phyloP scores from a whole-genome alignment of 2,329 filamentous ascomycete species.

The Trichophaea hybrida region DNA sequence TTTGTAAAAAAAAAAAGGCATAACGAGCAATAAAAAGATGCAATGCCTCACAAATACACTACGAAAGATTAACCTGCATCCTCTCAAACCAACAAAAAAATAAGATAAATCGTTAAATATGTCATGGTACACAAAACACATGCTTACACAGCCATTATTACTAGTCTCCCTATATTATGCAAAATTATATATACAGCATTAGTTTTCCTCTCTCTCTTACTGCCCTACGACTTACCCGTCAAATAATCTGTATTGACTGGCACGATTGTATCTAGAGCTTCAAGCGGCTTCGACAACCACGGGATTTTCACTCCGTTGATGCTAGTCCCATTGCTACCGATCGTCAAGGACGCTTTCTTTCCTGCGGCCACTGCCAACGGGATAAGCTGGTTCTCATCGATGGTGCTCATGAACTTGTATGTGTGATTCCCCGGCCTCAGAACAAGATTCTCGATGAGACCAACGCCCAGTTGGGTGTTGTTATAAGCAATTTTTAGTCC shows the following conservation, averaged over 20 bases:
- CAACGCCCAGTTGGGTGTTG: conserved; percentile 39
- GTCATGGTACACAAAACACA: too few relatives aligned
- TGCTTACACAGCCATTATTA: not conserved
- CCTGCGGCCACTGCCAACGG: not conserved
- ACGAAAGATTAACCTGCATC: too few relatives aligned
- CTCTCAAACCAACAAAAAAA: too few relatives aligned
- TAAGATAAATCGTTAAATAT: too few relatives aligned
- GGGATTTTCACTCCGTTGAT: conserved; percentile 24
- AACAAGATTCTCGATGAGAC: conserved; percentile 44
- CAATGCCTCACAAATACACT: too few relatives aligned
- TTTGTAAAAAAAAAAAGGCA: too few relatives aligned
- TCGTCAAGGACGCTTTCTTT: conserved; percentile 6
- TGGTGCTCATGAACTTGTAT: conserved; percentile 38
- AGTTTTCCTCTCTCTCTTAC: not conserved
- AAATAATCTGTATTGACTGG: conserved; percentile 10
- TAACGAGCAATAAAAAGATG: too few relatives aligned
- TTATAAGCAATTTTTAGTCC: conserved; percentile 46
- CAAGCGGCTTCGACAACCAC: conserved; percentile 25
- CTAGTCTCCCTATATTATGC: not conserved
- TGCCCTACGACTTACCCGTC: too few relatives aligned
- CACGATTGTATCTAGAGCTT: conserved; percentile 12
- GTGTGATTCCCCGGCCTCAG: conserved; percentile 46
- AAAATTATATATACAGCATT: not conserved
- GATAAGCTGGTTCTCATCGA: conserved; percentile 1
- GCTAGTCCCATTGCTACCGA: conserved; percentile 25